Conservation (phyloP, 306 rosid species). For the Calophaca sinica region DNA sequence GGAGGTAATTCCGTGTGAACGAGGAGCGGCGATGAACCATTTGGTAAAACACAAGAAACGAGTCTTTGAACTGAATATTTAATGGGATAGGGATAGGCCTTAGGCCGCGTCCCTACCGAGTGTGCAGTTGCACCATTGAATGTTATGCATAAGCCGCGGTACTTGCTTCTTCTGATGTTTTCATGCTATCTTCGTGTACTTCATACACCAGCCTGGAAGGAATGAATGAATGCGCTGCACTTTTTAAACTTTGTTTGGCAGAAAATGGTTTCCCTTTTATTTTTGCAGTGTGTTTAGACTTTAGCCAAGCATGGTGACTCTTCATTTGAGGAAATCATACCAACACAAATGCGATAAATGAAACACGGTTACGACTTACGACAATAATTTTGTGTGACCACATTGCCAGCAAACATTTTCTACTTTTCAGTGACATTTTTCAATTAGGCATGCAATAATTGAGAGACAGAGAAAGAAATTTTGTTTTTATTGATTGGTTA, state of each 20-base stretch:
- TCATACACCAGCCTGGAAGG: background rate
- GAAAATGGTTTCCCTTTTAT: background rate
- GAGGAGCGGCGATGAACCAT: slow-evolving; percentile 32
- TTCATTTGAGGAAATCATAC: slow-evolving; percentile 5
- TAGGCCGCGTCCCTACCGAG: background rate
- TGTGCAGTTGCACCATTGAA: slow-evolving; percentile 23
- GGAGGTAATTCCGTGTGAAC: background rate
- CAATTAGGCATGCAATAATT: background rate
- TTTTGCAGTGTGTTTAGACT: background rate
- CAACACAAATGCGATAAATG: background rate
- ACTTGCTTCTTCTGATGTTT: slow-evolving; percentile 11
- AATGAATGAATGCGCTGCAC: slow-evolving; percentile 7
- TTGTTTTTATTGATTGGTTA: background rate
- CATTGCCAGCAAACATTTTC: background rate
- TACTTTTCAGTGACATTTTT: background rate
- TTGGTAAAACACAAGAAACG: background rate
- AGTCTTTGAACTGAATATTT: background rate
- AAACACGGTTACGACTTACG: background rate
- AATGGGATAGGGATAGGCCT: background rate
- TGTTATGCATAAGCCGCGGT: slow-evolving; percentile 14
- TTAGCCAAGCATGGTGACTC: background rate
- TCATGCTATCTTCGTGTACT: background rate
- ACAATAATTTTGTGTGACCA: background rate
- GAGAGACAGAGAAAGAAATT: background rate
- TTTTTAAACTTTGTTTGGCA: background rate